Evolutionary conservation across 148 eudicot species (phyloP).

Genomic region (Rhododendron griersonianum): DNA sequence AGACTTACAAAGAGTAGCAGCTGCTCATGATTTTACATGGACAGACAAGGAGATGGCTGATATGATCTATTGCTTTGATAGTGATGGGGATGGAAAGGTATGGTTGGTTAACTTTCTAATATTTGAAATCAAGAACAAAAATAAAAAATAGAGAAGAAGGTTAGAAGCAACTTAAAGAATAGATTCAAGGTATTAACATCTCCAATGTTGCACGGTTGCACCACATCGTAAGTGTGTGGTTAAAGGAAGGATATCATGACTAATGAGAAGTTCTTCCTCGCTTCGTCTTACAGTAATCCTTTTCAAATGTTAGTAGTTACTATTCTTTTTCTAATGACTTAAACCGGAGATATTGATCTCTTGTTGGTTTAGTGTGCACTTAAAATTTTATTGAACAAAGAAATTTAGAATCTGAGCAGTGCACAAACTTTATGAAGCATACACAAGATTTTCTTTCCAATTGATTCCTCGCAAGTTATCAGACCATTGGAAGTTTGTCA

Average conservation of each 20-base stretch:
- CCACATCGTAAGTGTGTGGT: background rate
- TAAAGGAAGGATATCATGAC: background rate
- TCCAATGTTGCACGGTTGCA: background rate
- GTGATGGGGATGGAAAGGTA: slow-evolving; percentile 82
- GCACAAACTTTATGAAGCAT: background rate
- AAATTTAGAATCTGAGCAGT: background rate
- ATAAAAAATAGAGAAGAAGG: background rate
- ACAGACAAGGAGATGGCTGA: slow-evolving; percentile 76
- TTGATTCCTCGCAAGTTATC: background rate
- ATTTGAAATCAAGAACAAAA: background rate
- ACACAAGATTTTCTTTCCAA: background rate
- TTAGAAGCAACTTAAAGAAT: background rate
- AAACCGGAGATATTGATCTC: background rate
- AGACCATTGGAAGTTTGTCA: background rate
- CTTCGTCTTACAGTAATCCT: background rate
- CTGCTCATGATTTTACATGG: slow-evolving; percentile 83
- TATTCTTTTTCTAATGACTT: background rate
- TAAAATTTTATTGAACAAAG: background rate
- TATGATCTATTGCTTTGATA: slow-evolving; percentile 74
- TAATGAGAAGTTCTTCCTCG: background rate
- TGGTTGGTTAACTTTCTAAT: background rate
- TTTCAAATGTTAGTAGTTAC: background rate
- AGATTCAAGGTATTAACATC: background rate
- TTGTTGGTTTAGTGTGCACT: background rate
- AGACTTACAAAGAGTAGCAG: slow-evolving; percentile 66